Percentiles rank a stretch among this genome's conserved stretches.
Evolutionary conservation across 495 filamentous ascomycete genomes (phyloP).

Genomic region (Cenococcum geophilum): DNA sequence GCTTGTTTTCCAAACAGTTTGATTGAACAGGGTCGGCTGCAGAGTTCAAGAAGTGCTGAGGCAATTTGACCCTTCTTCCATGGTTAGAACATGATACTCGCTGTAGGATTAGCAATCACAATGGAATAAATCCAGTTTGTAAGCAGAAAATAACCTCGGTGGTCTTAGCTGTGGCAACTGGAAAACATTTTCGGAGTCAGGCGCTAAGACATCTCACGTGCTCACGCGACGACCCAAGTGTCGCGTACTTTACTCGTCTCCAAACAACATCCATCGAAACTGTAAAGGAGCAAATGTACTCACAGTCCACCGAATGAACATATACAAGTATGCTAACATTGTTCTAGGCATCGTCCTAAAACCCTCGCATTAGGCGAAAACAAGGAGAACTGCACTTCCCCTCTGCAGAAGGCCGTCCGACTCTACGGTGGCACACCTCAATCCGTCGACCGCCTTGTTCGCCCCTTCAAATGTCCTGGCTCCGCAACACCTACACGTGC

Average conservation of each 20-base stretch:
- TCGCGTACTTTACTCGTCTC: background rate
- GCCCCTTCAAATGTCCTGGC: slow-evolving; percentile 91
- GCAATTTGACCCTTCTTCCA: too few relatives aligned
- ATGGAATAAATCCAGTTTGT: background rate
- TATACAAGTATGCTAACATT: background rate
- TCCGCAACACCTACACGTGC: slow-evolving; percentile 61
- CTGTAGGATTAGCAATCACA: background rate
- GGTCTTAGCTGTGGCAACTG: too few relatives aligned
- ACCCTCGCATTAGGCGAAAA: slow-evolving; percentile 17
- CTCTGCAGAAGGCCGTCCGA: slow-evolving; percentile 25
- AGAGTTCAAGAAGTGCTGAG: background rate
- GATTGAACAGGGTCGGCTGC: background rate
- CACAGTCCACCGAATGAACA: background rate
- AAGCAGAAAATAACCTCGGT: too few relatives aligned
- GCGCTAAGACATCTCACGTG: background rate
- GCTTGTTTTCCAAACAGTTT: too few relatives aligned
- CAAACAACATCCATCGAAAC: background rate
- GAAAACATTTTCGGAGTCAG: background rate
- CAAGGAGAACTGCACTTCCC: slow-evolving; percentile 11
- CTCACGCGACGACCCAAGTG: background rate
- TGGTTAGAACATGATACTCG: background rate
- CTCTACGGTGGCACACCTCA: slow-evolving; percentile 43
- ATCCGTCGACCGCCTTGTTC: slow-evolving; percentile 64
- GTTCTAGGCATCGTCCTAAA: slow-evolving; percentile 27
- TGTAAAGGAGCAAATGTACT: background rate